phyloP scores from a whole-genome alignment of 148 eudicot species.

The Cornus controversa region DNA sequence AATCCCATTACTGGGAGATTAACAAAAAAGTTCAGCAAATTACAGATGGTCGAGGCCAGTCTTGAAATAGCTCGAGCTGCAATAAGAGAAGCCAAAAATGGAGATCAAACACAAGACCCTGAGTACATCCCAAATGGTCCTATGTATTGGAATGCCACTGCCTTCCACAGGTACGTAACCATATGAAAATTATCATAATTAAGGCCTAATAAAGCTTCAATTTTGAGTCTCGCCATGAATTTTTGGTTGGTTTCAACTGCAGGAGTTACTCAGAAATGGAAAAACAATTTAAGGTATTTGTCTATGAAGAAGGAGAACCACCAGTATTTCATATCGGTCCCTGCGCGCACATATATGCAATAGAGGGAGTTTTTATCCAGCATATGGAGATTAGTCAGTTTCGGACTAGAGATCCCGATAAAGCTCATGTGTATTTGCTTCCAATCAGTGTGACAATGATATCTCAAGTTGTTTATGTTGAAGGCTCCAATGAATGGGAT shows the following conservation, averaged over 20 bases:
- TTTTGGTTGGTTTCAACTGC: slow-evolving; percentile 4
- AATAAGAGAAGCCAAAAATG: slow-evolving; percentile 36
- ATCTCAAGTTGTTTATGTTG: slow-evolving; percentile 40
- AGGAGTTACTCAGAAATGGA: slow-evolving; percentile 93
- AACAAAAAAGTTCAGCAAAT: slow-evolving; percentile 28
- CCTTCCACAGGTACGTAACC: slow-evolving; percentile 65
- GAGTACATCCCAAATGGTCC: slow-evolving; percentile 26
- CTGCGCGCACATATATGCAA: slow-evolving; percentile 58
- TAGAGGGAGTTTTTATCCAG: slow-evolving; percentile 71
- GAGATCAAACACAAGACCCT: slow-evolving; percentile 13
- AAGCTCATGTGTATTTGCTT: slow-evolving; percentile 65
- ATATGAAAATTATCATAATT: not conserved
- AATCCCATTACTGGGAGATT: slow-evolving; percentile 10
- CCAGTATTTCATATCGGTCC: slow-evolving; percentile 80
- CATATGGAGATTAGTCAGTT: slow-evolving; percentile 49
- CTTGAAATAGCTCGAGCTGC: slow-evolving; percentile 52
- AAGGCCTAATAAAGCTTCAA: too few species aligned
- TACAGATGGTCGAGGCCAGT: slow-evolving; percentile 49
- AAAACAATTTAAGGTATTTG: slow-evolving; percentile 55
- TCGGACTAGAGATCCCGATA: slow-evolving; percentile 53
- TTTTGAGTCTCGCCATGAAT: not conserved
- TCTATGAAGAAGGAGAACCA: slow-evolving; percentile 72
- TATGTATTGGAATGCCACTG: slow-evolving; percentile 62
- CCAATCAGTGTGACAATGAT: slow-evolving; percentile 58
- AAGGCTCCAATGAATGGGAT: slow-evolving; percentile 46